phyloP scores from a whole-genome alignment of 768 basidiomycete species.

The Phlebiopsis flavidoalba region DNA sequence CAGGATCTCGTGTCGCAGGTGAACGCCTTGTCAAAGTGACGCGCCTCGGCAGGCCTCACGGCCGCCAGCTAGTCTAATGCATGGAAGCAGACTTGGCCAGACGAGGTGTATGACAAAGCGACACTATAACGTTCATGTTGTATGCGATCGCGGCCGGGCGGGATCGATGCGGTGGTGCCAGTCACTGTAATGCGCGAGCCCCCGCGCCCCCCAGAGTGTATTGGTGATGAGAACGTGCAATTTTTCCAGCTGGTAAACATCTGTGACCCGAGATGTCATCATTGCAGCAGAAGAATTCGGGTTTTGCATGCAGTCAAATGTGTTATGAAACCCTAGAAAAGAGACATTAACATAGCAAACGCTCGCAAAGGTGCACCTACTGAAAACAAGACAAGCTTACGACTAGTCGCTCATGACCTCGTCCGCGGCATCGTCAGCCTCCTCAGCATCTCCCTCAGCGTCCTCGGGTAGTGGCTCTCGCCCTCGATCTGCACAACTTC shows the following conservation, averaged over 20 bases:
- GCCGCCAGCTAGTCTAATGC: no score
- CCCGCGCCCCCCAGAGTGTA: no score
- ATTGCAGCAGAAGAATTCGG: not conserved
- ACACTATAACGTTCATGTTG: no score
- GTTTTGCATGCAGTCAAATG: not conserved
- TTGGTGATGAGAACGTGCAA: not conserved
- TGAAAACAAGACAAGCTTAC: constrained; percentile 5
- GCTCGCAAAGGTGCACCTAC: not conserved
- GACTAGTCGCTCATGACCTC: constrained; percentile 21
- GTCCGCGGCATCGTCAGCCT: constrained; percentile 31
- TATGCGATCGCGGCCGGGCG: no score
- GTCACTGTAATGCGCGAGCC: no score
- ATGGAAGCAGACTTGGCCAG: no score
- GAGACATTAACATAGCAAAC: not conserved
- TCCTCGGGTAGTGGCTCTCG: constrained; percentile 31
- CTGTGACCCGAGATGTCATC: not conserved
- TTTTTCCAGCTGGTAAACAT: not conserved
- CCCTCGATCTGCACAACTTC: constrained; percentile 58
- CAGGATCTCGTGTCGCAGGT: not conserved
- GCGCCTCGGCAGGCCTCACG: no score
- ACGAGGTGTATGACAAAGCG: no score
- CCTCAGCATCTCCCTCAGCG: constrained; percentile 29
- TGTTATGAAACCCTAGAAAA: not conserved
- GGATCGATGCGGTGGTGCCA: no score
- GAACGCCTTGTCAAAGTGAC: not conserved